phyloP scores from a whole-genome alignment of 805 yeast genomes.

The Myxozyma neglecta region DNA sequence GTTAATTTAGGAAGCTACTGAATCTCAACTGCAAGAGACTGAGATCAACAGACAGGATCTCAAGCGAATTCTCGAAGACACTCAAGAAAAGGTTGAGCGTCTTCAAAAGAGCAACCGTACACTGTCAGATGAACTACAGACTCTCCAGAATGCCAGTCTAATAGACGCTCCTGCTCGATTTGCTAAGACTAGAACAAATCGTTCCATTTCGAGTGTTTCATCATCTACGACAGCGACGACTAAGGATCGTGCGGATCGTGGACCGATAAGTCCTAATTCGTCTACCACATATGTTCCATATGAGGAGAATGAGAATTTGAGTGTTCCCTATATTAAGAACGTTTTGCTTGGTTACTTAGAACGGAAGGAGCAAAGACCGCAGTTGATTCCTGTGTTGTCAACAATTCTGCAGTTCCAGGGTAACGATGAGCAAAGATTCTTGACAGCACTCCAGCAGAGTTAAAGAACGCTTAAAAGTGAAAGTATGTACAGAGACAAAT shows the following conservation, averaged over 20 bases:
- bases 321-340: constrained; percentile 72
- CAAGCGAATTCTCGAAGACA: constrained; percentile 41
- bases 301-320: constrained; percentile 28
- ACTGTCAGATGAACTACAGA: constrained; percentile 39
- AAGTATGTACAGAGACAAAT: too few relatives aligned
- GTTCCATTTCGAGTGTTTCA: constrained; percentile 17
- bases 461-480: background rate
- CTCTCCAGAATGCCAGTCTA: constrained; percentile 34
- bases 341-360: constrained; percentile 89
- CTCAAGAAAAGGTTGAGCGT: constrained; percentile 41
- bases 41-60: constrained; percentile 39
- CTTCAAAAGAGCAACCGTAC: constrained; percentile 41
- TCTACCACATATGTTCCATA: constrained; percentile 19
- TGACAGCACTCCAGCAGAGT: constrained; percentile 47
- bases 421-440: constrained; percentile 72
- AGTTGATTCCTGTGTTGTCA: constrained; percentile 80
- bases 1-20: constrained; percentile 30
- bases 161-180: constrained; percentile 12
- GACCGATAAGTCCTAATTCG: constrained; percentile 3
- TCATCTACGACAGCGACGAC: background rate
- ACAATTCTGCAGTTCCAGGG: constrained; percentile 67
- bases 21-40: constrained; percentile 36
- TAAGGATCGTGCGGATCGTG: constrained; percentile 7
- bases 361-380: constrained; percentile 86
- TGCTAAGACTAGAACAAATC: constrained; percentile 1